Percentiles rank a stretch among this genome's conserved stretches.
phyloP scores from a whole-genome alignment of 345 rosid genomes.

The Lagerstroemia speciosa region DNA sequence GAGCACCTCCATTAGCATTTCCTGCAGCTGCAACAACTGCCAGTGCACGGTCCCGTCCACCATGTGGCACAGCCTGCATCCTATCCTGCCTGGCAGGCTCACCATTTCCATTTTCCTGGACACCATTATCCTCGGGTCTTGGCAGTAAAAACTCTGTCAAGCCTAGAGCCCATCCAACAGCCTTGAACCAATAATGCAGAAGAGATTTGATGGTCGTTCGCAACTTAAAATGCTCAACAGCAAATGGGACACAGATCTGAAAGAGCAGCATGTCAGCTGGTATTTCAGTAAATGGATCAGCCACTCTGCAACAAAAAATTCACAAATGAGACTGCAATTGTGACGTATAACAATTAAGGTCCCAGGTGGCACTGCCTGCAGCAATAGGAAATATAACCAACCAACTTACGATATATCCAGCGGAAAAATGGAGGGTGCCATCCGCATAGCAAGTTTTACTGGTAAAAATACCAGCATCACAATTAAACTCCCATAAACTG shows the following conservation, averaged over 20 bases:
- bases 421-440: slow-evolving; percentile 86
- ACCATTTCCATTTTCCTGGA: slow-evolving; percentile 64
- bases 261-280: slow-evolving; percentile 98
- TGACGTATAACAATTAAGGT: slow-evolving; percentile 8
- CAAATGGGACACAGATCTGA: slow-evolving; percentile 98
- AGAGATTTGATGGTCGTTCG: slow-evolving; percentile 86
- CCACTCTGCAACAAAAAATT: slow-evolving; percentile 50
- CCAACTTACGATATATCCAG: slow-evolving; percentile 83
- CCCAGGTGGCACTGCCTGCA: slow-evolving; percentile 3
- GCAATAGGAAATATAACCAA: background rate
- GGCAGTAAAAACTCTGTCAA: slow-evolving; percentile 78
- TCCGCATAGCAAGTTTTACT: slow-evolving; percentile 86
- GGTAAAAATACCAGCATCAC: slow-evolving; percentile 97
- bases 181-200: slow-evolving; percentile 82
- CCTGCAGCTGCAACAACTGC: slow-evolving; percentile 42
- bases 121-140: slow-evolving; percentile 62
- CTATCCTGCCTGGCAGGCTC: slow-evolving; percentile 76
- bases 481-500: slow-evolving; percentile 94
- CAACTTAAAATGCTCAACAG: slow-evolving; percentile 80
- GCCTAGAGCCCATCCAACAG: slow-evolving; percentile 96
- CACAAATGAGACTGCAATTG: background rate
- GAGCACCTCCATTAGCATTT: slow-evolving; percentile 39
- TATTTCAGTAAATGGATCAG: slow-evolving; percentile 97
- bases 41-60: slow-evolving; percentile 52
- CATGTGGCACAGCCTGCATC: slow-evolving; percentile 40